Percentiles rank a stretch among this genome's conserved stretches.
Conservation (phyloP, 1,284 basidiomycete species). For the Papiliotrema laurentii region DNA sequence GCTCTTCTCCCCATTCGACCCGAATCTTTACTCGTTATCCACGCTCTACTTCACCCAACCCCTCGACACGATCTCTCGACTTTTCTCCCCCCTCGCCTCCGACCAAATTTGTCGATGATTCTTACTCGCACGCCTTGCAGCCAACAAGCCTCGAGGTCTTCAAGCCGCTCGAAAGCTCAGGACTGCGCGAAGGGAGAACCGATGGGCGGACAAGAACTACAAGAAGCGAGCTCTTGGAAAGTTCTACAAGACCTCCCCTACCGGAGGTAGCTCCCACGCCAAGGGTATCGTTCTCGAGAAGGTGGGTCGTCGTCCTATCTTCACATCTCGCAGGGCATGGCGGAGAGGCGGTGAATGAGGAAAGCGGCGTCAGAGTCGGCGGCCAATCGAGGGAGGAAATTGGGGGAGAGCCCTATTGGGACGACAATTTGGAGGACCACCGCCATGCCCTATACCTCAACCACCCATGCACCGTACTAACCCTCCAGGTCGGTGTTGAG, state of each 20-base stretch:
- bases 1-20: neutral
- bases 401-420: neutral
- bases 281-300: slow-evolving; percentile 99
- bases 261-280: slow-evolving; percentile 98
- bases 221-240: slow-evolving; percentile 99
- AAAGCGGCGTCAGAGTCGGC: neutral
- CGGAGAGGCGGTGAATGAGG: neutral
- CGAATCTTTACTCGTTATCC: neutral
- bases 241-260: slow-evolving; percentile 99
- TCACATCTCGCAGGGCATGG: too few relatives aligned
- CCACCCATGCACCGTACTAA: neutral
- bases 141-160: slow-evolving; percentile 98
- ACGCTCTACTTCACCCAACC: neutral
- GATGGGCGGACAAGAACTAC: slow-evolving; percentile 99
- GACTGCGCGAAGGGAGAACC: slow-evolving; percentile 89
- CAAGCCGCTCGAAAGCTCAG: slow-evolving; percentile 99
- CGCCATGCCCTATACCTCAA: too few relatives aligned
- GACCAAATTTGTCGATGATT: neutral
- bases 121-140: slow-evolving; percentile 17
- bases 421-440: too few relatives aligned
- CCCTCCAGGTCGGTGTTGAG: slow-evolving; percentile 55
- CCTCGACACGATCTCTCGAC: too few relatives aligned
- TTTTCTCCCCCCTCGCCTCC: too few relatives aligned
- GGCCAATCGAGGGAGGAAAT: neutral
- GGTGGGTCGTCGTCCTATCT: slow-evolving; percentile 47